These are phyloP conservation scores for Prinsepia uniflora DNA, from an alignment of 306 rosid species.

Conservation along the genomic window DNA sequence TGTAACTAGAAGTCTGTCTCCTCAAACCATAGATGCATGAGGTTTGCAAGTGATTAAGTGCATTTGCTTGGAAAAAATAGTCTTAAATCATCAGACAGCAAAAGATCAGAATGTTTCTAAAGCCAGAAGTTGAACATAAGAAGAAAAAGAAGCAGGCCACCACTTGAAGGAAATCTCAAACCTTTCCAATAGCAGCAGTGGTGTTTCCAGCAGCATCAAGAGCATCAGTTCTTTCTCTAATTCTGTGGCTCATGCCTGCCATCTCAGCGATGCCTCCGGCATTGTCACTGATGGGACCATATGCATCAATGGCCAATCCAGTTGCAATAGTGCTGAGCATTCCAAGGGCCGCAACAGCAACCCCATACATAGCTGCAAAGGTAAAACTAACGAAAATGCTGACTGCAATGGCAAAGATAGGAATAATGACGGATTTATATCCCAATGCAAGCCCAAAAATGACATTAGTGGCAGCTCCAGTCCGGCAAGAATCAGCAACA, in stretches of 20 bases:
- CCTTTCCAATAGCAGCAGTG: conserved; percentile 97
- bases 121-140: background rate
- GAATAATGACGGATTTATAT: conserved; percentile 95
- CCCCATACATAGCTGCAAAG: conserved; percentile 97
- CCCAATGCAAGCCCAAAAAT: conserved; percentile 99
- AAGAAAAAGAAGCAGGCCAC: background rate
- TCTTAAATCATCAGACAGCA: background rate
- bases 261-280: conserved; percentile 99
- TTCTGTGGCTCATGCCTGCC: conserved; percentile 98
- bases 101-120: background rate
- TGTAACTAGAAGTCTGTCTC: background rate
- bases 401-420: conserved; percentile 85
- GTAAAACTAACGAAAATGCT: conserved; percentile 90
- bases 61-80: background rate
- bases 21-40: background rate
- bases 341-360: conserved; percentile 97
- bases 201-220: conserved; percentile 99
- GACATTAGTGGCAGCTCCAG: conserved; percentile 98
- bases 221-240: conserved; percentile 94
- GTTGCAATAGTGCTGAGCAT: conserved; percentile 96
- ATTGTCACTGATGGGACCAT: conserved; percentile 98
- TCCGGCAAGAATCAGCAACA: conserved; percentile 92
- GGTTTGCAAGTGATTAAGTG: background rate
- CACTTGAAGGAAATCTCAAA: conserved; percentile 20
- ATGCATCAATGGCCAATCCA: conserved; percentile 95